Base-by-base conservation (phyloP, 1,284 basidiomycete genomes). In the Heliocybe sulcata region DNA sequence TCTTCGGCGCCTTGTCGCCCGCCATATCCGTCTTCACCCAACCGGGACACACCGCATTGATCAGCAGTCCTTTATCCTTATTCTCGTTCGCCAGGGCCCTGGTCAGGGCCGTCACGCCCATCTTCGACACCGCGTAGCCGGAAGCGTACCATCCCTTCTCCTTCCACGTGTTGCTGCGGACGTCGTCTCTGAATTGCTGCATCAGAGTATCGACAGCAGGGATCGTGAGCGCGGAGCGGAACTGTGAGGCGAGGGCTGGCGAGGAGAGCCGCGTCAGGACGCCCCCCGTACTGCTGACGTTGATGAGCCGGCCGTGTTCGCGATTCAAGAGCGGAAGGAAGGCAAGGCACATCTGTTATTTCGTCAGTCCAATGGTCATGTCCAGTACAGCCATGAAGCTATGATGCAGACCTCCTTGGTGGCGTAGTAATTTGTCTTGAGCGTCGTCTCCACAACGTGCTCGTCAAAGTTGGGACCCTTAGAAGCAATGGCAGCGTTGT, bases 1-100 rank as follows among this genome's bases (percentile, higher is more conserved):
- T 16, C 9, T 45, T 60, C 33, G 23, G 19, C 38, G 45, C 67
- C 60, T 29, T 66, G 60, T 4, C 63, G 3, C 20, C 47, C 26
- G 51, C 33, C 51, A 52, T 52, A 12, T 52, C 51, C 27, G 51
- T 33, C 51, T 20, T 29, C 26, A 52, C 51, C 26, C 26, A 29
- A 6, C 51, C 51, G 19, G 51, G 51, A 52, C 51, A 52, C 19
- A 23, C 20, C 20, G 51, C 26, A 23, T 52, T 52, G 9, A 52
- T 23, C 51, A 33, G 19, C 51, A 52, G 16, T 10, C 25, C 51
- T 12, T 35, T 35, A 23, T 52, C 19, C 51, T 33, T 4, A 16
- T 11, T 8, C 51, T 52, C 26, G 16, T 33, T 11, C 12, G 51
- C 51, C 3, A 52, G 27, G 8, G 27, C 33, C 4, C 26, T 12